Base-by-base conservation (phyloP, 352 stramenopile genomes). In the Globisporangium irregulare region DNA sequence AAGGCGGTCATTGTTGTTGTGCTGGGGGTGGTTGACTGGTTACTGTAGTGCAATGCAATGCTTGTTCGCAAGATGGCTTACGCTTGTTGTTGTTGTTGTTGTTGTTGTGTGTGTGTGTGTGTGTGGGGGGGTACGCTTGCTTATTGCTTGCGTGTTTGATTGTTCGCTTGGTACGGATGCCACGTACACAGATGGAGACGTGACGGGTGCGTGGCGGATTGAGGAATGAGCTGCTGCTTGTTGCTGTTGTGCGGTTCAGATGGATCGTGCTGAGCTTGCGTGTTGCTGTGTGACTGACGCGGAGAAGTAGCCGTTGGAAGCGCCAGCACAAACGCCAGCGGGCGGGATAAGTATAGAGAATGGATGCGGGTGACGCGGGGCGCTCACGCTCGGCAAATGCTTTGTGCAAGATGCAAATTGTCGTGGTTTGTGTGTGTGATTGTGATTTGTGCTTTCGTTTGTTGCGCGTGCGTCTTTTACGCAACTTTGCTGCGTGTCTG, bases 361-460 rank as follows among this genome's bases (percentile, higher is more conserved):
- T 43, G 55, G 29, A 48, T 61, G 54, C 15, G 32, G 55, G 29
- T 61, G 55, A 61, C 41, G 55, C 55, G 29, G 55, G 29, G 20
- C 55, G 34, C 20, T 24, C 32, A 25, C 55, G 25, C 29, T 41
- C 18, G 27, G 38, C 38, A 20, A 9, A 43, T 27, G 29, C 20
- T 15, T 29, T 7, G 20, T 24, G 22, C 53, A 58, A 58, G 22
- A 24, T 32, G 53, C 53, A 58, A 58, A 4, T 34, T 46, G 38
- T 46, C 15, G 38, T 46, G 10, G 36, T 43, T 43, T 43, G 36
- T 43, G 36, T 15, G 41, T n/a, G 41, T 48, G 15, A 50, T 50
- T 1, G 15, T 50, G 15, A 9, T 54, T 54, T 15, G 6, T 54
- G 46, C 29, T 32, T 32, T 32, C 8, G 29, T 32, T 15, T 55